Evolutionary conservation across 2,329 filamentous ascomycete species (phyloP).

Genomic region (Coniochaeta hoffmannii): DNA sequence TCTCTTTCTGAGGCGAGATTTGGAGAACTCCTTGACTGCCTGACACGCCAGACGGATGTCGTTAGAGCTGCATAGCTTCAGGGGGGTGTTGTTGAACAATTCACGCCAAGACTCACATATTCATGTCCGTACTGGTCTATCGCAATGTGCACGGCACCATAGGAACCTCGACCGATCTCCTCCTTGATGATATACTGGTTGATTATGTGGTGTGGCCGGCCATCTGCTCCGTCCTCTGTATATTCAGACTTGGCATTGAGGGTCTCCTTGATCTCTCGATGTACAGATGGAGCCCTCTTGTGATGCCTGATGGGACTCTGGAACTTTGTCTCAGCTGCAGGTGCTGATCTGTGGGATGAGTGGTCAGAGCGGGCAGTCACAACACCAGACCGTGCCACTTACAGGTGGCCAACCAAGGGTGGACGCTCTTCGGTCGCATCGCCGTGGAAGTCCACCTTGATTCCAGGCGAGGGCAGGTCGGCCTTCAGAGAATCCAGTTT

Average conservation of each 20-base stretch:
- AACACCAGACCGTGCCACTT: slow-evolving; percentile 20
- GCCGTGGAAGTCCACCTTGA: slow-evolving; percentile 28
- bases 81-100: not conserved
- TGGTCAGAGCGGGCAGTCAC: not conserved
- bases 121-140: slow-evolving; percentile 85
- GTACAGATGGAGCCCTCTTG: slow-evolving; percentile 47
- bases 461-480: slow-evolving; percentile 27
- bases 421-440: slow-evolving; percentile 19
- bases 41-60: slow-evolving; percentile 26
- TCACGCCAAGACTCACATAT: slow-evolving; percentile 58
- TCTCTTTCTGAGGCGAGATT: slow-evolving; percentile 79
- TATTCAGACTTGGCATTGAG: slow-evolving; percentile 85
- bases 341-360: slow-evolving; percentile 31
- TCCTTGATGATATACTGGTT: slow-evolving; percentile 93
- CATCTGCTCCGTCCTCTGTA: slow-evolving; percentile 76
- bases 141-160: slow-evolving; percentile 86
- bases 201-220: slow-evolving; percentile 73
- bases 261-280: slow-evolving; percentile 66
- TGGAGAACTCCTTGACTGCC: slow-evolving; percentile 98
- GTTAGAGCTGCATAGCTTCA: not conserved
- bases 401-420: slow-evolving; percentile 31
- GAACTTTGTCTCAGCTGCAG: slow-evolving; percentile 29
- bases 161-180: slow-evolving; percentile 95
- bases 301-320: slow-evolving; percentile 52
- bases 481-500: slow-evolving; percentile 11